Conservation (phyloP, 140 eudicot genomes). For the Flaveria floridana region DNA sequence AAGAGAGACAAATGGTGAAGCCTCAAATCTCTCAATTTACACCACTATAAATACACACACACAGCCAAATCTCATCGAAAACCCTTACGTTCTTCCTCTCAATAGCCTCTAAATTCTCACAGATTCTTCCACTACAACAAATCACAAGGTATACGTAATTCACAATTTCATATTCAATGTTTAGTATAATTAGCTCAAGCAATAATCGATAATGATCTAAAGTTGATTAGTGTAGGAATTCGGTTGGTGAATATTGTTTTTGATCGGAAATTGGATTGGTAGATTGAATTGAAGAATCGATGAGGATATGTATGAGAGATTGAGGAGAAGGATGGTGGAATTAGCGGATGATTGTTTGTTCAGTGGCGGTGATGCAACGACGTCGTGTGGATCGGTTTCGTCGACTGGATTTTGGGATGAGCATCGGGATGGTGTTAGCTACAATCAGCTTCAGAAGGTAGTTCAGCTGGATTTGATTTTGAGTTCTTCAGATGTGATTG, state of each 20-base stretch:
- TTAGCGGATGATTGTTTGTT: constrained; percentile 39
- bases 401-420: constrained; percentile 66
- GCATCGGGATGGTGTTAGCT: constrained; percentile 58
- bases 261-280: constrained; percentile 25
- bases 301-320: constrained; percentile 34
- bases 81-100: constrained; percentile 20
- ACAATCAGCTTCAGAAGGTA: constrained; percentile 81
- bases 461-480: neutral
- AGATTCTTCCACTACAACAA: neutral
- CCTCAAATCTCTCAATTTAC: constrained; percentile 5
- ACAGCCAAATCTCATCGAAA: constrained; percentile 19
- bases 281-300: constrained; percentile 20
- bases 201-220: constrained; percentile 29
- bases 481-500: neutral
- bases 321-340: constrained; percentile 49
- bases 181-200: constrained; percentile 4
- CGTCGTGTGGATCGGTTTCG: constrained; percentile 56
- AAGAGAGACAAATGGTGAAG: constrained; percentile 23
- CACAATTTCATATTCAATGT: neutral
- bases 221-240: constrained; percentile 20
- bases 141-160: constrained; percentile 14
- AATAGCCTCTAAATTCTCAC: constrained; percentile 36
- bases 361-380: constrained; percentile 35
- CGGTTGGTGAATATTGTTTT: constrained; percentile 14
- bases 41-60: constrained; percentile 17